Conservation (phyloP, 1,139 yeast species). For the Yueomyces sp. region DNA sequence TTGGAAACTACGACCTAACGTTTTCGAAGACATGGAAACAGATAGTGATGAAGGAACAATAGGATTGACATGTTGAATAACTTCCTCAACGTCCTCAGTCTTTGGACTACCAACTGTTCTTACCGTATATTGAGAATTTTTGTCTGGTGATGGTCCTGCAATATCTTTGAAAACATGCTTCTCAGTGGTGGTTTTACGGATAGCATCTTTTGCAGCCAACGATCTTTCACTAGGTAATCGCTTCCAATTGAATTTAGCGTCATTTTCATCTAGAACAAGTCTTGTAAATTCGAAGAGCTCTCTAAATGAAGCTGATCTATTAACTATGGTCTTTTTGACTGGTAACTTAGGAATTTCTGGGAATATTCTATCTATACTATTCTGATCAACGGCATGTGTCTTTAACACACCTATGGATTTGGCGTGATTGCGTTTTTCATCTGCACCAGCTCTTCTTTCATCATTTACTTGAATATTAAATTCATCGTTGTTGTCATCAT, state of each 20-base stretch:
- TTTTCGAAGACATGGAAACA: not conserved
- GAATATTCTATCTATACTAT: constrained; percentile 1
- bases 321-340: constrained; percentile 1
- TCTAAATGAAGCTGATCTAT: constrained; percentile 8
- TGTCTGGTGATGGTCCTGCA: not conserved
- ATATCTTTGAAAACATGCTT: not conserved
- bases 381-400: too few species aligned
- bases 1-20: not conserved
- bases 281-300: constrained; percentile 10
- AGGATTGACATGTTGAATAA: not conserved
- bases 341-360: constrained; percentile 2
- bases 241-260: constrained; percentile 10
- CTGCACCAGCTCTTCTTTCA: not conserved
- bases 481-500: not conserved
- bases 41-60: not conserved
- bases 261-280: constrained; percentile 8
- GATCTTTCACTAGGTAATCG: constrained; percentile 4
- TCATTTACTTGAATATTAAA: not conserved
- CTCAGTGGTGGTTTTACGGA: not conserved
- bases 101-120: not conserved
- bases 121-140: not conserved
- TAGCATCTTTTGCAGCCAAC: not conserved
- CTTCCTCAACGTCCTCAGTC: not conserved
- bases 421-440: not conserved
- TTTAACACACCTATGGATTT: too few species aligned